Base-by-base conservation (phyloP, 495 filamentous ascomycete species). In the Tuber melanosporum region DNA sequence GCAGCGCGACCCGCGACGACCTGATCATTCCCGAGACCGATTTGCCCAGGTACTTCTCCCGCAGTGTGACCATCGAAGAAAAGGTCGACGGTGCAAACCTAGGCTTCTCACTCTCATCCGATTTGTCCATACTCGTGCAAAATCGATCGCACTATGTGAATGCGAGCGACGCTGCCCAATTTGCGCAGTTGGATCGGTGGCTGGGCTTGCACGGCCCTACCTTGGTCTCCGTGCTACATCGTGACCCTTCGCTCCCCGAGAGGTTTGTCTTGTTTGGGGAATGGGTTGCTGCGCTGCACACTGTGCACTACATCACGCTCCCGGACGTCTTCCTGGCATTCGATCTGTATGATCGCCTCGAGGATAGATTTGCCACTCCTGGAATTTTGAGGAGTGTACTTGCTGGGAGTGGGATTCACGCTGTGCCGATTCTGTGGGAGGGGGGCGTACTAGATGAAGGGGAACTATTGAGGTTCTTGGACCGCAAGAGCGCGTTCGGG, bases 51-150 rank as follows among this genome's bases (percentile, higher is more conserved):
- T 52, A 52, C 22, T 74, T 79, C 47, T 41, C 44, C 32, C 73
- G 41, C 9, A 26, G 42, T 14, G 71, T 76, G 5, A 52, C 57
- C 10, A 36, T 80, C 19, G 74, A 78, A 3, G 79, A 80, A n/a
- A 80, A 80, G 69, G 42, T 80, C 17, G 79, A 80, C 20, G 79
- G 79, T 39, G 79, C 79, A 36, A 80, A 80, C 39, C 19, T 80
- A 1, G 79, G 77, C 3, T 75, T 80, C 71, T 80, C 79, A 3
- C 66, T 80, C 4, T 71, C 47, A 7, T n/a, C 76, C 74, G 71
- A 15, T 19, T 46, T 73, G 4, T 45, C 73, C 52, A 22, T 80
- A 36, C 19, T 72, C 43, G 77, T 79, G 20, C 79, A 80, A 44
- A 80, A 80, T 49, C 73, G 79, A 9, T 76, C 73, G 20, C 79